A percentile compares a stretch with the other conserved stretches of the same genome.
Evolutionary conservation across 768 basidiomycete genomes (phyloP).

Genomic region (Tricholoma flavovirens): DNA sequence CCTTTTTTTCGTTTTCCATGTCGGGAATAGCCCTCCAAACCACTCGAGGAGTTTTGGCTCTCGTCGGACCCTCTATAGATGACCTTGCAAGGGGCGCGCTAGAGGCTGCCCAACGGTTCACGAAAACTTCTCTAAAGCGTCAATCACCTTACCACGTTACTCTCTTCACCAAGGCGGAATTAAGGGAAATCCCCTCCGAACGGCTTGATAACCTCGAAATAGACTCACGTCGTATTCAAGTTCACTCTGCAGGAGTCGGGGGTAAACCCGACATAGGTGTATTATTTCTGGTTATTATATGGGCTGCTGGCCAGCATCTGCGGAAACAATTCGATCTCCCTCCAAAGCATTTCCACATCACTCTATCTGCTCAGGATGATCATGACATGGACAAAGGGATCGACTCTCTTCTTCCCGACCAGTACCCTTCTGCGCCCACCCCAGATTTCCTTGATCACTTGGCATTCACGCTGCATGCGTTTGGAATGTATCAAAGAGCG

Average conservation of each 20-base stretch:
- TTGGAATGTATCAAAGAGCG: constrained; percentile 30
- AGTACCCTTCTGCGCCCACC: constrained; percentile 24
- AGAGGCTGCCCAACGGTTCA: not conserved
- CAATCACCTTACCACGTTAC: constrained; percentile 34
- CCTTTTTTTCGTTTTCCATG: not conserved
- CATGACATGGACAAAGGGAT: constrained; percentile 45
- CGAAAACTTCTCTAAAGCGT: not conserved
- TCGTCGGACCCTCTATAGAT: constrained; percentile 15
- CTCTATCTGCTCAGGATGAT: constrained; percentile 35
- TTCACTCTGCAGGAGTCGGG: constrained; percentile 36
- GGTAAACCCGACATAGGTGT: constrained; percentile 26
- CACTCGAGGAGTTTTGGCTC: constrained; percentile 15
- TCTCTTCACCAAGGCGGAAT: constrained; percentile 34
- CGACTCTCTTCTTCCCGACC: constrained; percentile 34
- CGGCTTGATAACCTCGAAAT: constrained; percentile 18
- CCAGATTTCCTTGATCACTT: constrained; percentile 40
- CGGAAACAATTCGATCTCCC: constrained; percentile 44
- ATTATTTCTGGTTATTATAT: constrained; percentile 48
- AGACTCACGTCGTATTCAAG: constrained; percentile 27
- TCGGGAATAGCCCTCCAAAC: constrained; percentile 7
- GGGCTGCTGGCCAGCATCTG: constrained; percentile 47
- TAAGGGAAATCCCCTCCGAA: constrained; percentile 20
- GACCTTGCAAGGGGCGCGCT: constrained; percentile 12
- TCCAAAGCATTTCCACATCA: constrained; percentile 52
- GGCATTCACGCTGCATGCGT: constrained; percentile 37